Conservation (phyloP, 306 rosid genomes). For the Quercus robur region DNA sequence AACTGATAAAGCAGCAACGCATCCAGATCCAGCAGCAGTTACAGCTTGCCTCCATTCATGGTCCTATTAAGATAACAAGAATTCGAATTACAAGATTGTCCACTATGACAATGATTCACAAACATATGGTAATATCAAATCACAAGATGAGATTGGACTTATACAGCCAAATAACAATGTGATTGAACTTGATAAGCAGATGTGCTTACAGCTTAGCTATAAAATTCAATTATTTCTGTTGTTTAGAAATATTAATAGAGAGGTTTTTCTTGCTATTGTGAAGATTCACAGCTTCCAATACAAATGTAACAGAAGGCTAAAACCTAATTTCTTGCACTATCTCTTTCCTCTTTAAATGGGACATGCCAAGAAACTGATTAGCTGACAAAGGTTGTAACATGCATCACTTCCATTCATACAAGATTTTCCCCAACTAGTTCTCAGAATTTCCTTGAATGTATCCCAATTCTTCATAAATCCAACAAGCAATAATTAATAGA, state of each 20-base stretch:
- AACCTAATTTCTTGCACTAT: not conserved
- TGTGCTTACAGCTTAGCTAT: not conserved
- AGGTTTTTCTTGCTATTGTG: not conserved
- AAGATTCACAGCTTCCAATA: not conserved
- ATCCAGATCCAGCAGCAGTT: constrained; percentile 98
- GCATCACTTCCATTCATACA: constrained; percentile 53
- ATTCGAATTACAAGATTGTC: not conserved
- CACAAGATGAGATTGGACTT: constrained; percentile 6
- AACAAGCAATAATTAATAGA: not conserved
- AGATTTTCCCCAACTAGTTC: constrained; percentile 57
- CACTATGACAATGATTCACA: not conserved
- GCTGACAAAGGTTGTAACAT: not conserved
- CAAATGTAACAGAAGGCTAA: not conserved
- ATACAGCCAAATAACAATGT: not conserved
- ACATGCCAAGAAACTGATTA: constrained; percentile 6
- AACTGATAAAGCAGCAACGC: constrained; percentile 87
- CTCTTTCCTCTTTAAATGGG: not conserved
- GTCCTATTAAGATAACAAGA: constrained; percentile 42
- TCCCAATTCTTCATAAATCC: not conserved
- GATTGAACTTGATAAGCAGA: too few species aligned
- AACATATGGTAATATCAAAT: constrained; percentile 6
- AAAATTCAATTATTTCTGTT: not conserved
- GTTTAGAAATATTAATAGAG: not conserved
- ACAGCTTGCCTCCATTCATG: constrained; percentile 98
- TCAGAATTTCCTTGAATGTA: not conserved